These are phyloP conservation scores for Opeltia flavorubescens DNA, from an alignment of 495 filamentous ascomycete species.

Conservation along the genomic window DNA sequence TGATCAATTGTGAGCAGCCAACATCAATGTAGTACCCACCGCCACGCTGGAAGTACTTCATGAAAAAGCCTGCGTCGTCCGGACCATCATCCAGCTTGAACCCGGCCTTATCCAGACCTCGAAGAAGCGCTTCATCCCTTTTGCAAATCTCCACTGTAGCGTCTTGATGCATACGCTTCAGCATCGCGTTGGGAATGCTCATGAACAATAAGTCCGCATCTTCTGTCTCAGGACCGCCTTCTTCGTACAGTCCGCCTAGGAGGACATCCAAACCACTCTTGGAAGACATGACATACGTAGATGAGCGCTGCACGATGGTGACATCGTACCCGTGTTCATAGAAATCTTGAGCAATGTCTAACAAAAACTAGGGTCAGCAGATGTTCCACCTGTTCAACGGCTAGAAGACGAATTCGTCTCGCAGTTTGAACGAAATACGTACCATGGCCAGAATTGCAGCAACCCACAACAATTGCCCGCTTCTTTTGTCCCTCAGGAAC, in stretches of 20 bases:
- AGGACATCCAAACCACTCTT: slow-evolving; percentile 37
- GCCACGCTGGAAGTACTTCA: slow-evolving; percentile 65
- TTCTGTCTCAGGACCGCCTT: slow-evolving; percentile 35
- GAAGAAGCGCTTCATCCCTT: slow-evolving; percentile 33
- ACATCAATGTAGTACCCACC: slow-evolving; percentile 62
- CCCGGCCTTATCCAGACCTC: slow-evolving; percentile 48
- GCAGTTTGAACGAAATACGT: too few species aligned
- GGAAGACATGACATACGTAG: slow-evolving; percentile 54
- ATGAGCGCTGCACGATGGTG: slow-evolving; percentile 69
- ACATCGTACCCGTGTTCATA: slow-evolving; percentile 71
- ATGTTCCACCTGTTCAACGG: background rate
- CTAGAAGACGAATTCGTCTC: background rate
- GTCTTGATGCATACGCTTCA: slow-evolving; percentile 38
- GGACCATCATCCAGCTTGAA: slow-evolving; percentile 58
- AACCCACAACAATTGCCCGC: slow-evolving; percentile 63
- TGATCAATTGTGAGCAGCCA: slow-evolving; percentile 50
- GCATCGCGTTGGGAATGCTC: slow-evolving; percentile 33
- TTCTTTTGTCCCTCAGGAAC: slow-evolving; percentile 32
- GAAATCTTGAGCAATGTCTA: slow-evolving; percentile 76
- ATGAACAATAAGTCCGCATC: slow-evolving; percentile 42
- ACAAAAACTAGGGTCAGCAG: too few species aligned
- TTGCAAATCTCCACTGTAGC: slow-evolving; percentile 26
- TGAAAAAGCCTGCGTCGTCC: slow-evolving; percentile 47
- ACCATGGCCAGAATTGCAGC: slow-evolving; percentile 60
- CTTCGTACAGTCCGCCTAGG: slow-evolving; percentile 47